These are phyloP conservation scores for Petunia axillaris DNA, from an alignment of 257 asterid species.

Conservation along the genomic window DNA sequence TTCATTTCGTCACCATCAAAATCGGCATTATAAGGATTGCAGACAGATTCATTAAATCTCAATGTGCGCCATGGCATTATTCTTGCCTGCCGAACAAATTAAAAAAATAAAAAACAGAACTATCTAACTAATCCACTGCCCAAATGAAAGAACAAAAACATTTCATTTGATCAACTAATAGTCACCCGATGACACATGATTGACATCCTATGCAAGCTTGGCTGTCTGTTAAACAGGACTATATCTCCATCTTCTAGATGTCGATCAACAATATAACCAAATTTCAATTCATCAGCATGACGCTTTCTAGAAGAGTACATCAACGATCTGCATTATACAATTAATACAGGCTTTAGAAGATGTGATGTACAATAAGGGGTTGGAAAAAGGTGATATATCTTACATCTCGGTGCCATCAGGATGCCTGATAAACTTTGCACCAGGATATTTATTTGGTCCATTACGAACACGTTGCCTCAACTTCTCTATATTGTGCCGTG, in stretches of 20 bases:
- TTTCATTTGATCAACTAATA: slow-evolving; percentile 24
- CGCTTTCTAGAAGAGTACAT: slow-evolving; percentile 57
- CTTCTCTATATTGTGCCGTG: slow-evolving; percentile 90
- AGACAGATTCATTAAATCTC: slow-evolving; percentile 95
- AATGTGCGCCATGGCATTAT: slow-evolving; percentile 99
- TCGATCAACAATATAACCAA: slow-evolving; percentile 79
- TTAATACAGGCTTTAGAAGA: slow-evolving; percentile 4
- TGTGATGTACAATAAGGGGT: not conserved
- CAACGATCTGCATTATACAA: slow-evolving; percentile 52
- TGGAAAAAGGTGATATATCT: slow-evolving; percentile 28
- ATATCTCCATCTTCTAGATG: slow-evolving; percentile 94
- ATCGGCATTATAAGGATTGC: slow-evolving; percentile 98
- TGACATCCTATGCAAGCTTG: slow-evolving; percentile 97
- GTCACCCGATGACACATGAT: slow-evolving; percentile 92
- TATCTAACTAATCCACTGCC: slow-evolving; percentile 25
- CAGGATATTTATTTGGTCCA: slow-evolving; percentile 93
- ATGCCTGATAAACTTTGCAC: slow-evolving; percentile 73
- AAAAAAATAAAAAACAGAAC: slow-evolving; percentile 12
- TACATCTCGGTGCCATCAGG: slow-evolving; percentile 88
- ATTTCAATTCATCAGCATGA: slow-evolving; percentile 78
- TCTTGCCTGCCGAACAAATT: slow-evolving; percentile 67
- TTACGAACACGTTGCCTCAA: slow-evolving; percentile 89
- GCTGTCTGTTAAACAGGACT: slow-evolving; percentile 88
- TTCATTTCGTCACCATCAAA: slow-evolving; percentile 99
- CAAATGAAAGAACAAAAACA: not conserved